phyloP scores from a whole-genome alignment of 371 early-diverging fungal species.

The Blakeslea trispora region DNA sequence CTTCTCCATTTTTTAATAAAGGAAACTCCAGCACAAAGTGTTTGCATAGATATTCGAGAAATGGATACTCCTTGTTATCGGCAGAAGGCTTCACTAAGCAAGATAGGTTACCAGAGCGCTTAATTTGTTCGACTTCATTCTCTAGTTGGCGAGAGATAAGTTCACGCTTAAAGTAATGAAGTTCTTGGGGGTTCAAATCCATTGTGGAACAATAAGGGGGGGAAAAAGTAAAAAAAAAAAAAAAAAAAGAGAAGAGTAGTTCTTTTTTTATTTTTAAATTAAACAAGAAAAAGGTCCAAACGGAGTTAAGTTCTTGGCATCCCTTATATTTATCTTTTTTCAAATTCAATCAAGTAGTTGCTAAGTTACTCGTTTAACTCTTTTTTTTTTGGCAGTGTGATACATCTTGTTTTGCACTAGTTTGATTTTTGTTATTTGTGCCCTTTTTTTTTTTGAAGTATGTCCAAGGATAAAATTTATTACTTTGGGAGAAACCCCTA shows the following conservation, averaged over 20 bases:
- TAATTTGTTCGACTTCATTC: slow-evolving; percentile 13
- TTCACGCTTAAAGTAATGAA: slow-evolving; percentile 32
- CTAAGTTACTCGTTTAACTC: no score
- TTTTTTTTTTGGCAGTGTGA: no score
- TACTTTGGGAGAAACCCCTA: no score
- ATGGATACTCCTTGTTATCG: slow-evolving; percentile 25
- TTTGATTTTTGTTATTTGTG: no score
- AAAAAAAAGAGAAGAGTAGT: not conserved
- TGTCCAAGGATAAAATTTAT: no score
- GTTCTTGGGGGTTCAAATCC: slow-evolving; percentile 22
- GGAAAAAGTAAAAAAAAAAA: slow-evolving; percentile 5
- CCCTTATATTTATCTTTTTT: no score
- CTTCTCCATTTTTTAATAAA: slow-evolving; percentile 34
- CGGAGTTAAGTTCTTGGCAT: slow-evolving; percentile 8
- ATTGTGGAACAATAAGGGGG: slow-evolving; percentile 3
- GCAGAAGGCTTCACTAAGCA: slow-evolving; percentile 1
- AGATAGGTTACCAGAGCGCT: slow-evolving; percentile 1
- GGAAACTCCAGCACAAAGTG: slow-evolving; percentile 43
- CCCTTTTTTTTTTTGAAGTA: no score
- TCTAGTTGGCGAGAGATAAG: slow-evolving; percentile 23
- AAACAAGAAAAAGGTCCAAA: not conserved
- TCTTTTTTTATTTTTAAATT: not conserved
- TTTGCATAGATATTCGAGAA: slow-evolving; percentile 36
- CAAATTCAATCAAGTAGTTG: no score
- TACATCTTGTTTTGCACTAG: no score